Conservation (phyloP, 1,284 basidiomycete genomes). For the Farysia itapuensis region DNA sequence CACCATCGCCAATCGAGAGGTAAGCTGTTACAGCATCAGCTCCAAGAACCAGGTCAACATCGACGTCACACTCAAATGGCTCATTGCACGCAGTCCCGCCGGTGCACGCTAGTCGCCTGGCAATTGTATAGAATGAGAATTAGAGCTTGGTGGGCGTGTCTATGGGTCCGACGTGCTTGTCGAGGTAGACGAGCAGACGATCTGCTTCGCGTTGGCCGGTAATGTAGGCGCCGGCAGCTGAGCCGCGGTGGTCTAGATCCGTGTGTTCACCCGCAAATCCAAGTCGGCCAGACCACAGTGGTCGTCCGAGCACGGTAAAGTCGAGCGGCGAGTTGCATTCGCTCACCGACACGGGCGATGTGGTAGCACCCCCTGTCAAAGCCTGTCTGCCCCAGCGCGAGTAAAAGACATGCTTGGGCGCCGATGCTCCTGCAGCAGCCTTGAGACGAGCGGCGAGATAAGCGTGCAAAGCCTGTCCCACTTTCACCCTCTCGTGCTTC, state of each 20-base stretch:
- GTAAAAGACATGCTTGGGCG: conserved; percentile 40
- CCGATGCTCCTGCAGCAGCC: conserved; percentile 1
- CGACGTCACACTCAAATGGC: conserved; percentile 65
- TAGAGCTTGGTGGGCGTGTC: too few relatives aligned
- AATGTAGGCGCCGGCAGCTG: conserved; percentile 62
- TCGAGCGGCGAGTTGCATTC: conserved; percentile 62
- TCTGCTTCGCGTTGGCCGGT: conserved; percentile 62
- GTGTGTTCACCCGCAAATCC: conserved; percentile 66
- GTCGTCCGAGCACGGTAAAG: conserved; percentile 62
- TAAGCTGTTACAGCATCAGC: conserved; percentile 65
- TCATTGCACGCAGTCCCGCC: conserved; percentile 52
- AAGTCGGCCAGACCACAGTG: conserved; percentile 62
- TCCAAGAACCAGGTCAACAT: conserved; percentile 91
- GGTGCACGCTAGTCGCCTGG: conserved; percentile 20
- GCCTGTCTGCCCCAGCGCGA: conserved; percentile 62
- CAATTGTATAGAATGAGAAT: not conserved
- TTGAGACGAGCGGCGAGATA: conserved; percentile 46
- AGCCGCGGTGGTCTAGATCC: conserved; percentile 63
- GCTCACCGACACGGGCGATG: conserved; percentile 61
- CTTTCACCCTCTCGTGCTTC: conserved; percentile 41
- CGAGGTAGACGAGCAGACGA: conserved; percentile 23
- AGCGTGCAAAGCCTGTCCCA: conserved; percentile 47
- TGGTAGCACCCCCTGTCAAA: conserved; percentile 63
- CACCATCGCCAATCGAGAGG: conserved; percentile 68
- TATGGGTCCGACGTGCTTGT: conserved; percentile 28